phyloP scores from a whole-genome alignment of 305 asterid species.

The Fraxinus floribunda region DNA sequence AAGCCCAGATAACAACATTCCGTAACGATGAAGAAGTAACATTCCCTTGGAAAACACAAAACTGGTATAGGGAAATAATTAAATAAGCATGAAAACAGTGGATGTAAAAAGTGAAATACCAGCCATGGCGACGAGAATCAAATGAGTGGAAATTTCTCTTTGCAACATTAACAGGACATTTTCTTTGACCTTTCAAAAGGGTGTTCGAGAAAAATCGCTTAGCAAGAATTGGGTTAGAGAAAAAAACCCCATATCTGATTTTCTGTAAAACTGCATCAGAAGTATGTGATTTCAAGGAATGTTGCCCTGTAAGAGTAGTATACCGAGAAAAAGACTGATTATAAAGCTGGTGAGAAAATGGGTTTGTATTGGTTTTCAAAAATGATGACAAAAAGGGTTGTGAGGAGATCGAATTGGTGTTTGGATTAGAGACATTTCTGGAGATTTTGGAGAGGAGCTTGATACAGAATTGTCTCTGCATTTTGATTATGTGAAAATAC shows the following conservation, averaged over 20 bases:
- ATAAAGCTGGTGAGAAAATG: conserved; percentile 23
- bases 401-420: conserved; percentile 24
- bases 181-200: conserved; percentile 32
- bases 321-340: conserved; percentile 30
- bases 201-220: conserved; percentile 33
- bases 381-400: conserved; percentile 25
- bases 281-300: conserved; percentile 23
- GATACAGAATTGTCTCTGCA: conserved; percentile 52
- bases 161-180: conserved; percentile 26
- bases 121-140: conserved; percentile 40
- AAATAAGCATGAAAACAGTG: not conserved
- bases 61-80: not conserved
- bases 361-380: conserved; percentile 23
- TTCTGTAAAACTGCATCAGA: conserved; percentile 29
- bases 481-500: conserved; percentile 15
- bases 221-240: conserved; percentile 32
- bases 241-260: conserved; percentile 33
- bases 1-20: not conserved
- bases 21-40: not conserved
- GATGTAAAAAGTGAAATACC: conserved; percentile 35
- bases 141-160: conserved; percentile 48
- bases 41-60: not conserved
- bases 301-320: conserved; percentile 34
- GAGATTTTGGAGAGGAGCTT: conserved; percentile 49
- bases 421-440: conserved; percentile 33